A percentile compares a stretch with the other conserved stretches of the same genome.
Evolutionary conservation across 2,329 filamentous ascomycete species (phyloP).

Genomic region (Fusarium falciforme): DNA sequence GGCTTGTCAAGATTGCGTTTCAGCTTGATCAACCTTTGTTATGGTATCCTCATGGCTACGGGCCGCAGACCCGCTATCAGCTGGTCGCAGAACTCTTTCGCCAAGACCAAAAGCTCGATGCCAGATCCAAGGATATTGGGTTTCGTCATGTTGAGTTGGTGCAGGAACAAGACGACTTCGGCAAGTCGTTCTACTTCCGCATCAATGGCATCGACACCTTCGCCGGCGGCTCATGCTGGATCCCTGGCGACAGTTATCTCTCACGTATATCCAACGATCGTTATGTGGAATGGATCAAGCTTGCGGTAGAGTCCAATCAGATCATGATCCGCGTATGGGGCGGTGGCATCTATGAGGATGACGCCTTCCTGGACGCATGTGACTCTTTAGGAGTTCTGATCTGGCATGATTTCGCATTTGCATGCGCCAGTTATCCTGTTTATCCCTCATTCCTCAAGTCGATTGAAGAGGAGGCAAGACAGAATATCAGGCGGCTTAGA

Average conservation of each 20-base stretch:
- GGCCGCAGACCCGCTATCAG: background rate
- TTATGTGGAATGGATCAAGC: conserved; percentile 76
- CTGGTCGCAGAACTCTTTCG: background rate
- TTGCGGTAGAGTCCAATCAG: conserved; percentile 66
- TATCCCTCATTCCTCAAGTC: conserved; percentile 68
- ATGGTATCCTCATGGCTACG: background rate
- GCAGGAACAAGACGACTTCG: background rate
- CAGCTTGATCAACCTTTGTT: background rate
- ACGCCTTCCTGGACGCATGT: conserved; percentile 74
- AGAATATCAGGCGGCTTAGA: conserved; percentile 70
- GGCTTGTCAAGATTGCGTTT: background rate
- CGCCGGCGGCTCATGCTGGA: conserved; percentile 82
- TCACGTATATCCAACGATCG: conserved; percentile 54
- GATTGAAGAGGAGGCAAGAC: conserved; percentile 69
- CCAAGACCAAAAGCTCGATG: background rate
- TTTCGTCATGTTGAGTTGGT: background rate
- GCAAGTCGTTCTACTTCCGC: conserved; percentile 73
- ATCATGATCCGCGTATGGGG: conserved; percentile 44
- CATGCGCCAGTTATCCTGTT: conserved; percentile 73
- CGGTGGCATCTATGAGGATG: conserved; percentile 67
- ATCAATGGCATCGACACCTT: conserved; percentile 79
- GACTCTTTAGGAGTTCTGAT: conserved; percentile 76
- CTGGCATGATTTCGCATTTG: conserved; percentile 82
- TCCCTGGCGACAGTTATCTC: conserved; percentile 82
- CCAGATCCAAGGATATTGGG: background rate